These are phyloP conservation scores for Naganishia albida DNA, from an alignment of 1,284 basidiomycete genomes.

Conservation along the genomic window DNA sequence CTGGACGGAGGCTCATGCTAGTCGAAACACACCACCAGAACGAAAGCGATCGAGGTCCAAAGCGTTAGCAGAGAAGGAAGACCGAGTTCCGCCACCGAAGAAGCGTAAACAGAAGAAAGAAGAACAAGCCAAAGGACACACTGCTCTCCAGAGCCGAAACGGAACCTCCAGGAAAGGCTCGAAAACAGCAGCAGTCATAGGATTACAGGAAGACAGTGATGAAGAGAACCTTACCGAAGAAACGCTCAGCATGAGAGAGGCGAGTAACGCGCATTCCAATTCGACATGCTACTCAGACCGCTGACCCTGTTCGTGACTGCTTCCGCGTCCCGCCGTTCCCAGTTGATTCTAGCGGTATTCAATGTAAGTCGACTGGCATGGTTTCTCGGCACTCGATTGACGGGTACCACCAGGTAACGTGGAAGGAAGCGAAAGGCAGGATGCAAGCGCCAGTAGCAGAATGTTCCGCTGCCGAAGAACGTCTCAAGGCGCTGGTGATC, in stretches of 20 bases:
- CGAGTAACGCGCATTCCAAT: background rate
- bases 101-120: background rate
- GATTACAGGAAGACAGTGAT: background rate
- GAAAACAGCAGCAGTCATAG: background rate
- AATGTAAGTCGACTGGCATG: background rate
- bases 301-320: too few species aligned
- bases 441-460: constrained; percentile 14
- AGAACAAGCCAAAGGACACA: too few species aligned
- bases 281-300: background rate
- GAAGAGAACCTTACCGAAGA: constrained; percentile 2
- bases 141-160: too few species aligned
- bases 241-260: constrained; percentile 9
- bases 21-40: too few species aligned
- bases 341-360: constrained; percentile 15
- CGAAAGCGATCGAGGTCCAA: too few species aligned
- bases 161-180: too few species aligned
- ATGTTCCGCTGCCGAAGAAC: constrained; percentile 11
- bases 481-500: constrained; percentile 4
- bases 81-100: background rate
- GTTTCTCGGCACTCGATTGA: background rate
- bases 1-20: too few species aligned
- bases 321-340: background rate
- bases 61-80: background rate
- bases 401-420: constrained; percentile 1
- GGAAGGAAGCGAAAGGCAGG: background rate